Conservation (phyloP, 2,329 filamentous ascomycete species). For the Truncatella angustata region DNA sequence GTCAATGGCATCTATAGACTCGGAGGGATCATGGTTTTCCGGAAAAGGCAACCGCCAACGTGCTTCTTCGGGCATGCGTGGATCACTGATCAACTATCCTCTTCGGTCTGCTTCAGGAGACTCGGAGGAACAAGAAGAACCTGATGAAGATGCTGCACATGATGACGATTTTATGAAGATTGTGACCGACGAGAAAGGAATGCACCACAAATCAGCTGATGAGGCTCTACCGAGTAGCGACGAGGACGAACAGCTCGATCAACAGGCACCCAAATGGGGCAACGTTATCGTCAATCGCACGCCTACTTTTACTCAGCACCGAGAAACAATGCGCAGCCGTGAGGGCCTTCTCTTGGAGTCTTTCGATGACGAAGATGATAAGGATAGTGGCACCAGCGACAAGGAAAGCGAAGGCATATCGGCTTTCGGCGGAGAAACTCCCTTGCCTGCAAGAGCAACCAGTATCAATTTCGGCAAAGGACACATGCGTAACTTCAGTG, state of each 20-base stretch:
- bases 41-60: constrained; percentile 59
- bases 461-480: constrained; percentile 67
- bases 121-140: constrained; percentile 36
- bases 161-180: constrained; percentile 72
- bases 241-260: constrained; percentile 48
- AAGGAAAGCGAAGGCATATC: constrained; percentile 27
- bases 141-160: constrained; percentile 63
- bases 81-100: constrained; percentile 33
- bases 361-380: constrained; percentile 34
- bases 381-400: constrained; percentile 24
- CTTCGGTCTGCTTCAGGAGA: constrained; percentile 50
- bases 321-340: constrained; percentile 48
- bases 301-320: constrained; percentile 47
- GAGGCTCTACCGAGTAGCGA: constrained; percentile 58
- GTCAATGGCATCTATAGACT: constrained; percentile 91
- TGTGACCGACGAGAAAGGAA: constrained; percentile 32
- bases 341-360: constrained; percentile 48
- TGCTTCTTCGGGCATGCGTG: constrained; percentile 44
- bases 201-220: constrained; percentile 42
- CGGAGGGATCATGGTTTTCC: constrained; percentile 93
- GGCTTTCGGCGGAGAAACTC: constrained; percentile 24
- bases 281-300: constrained; percentile 49
- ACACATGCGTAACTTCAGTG: constrained; percentile 71
- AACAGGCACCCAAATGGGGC: constrained; percentile 52
- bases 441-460: constrained; percentile 56